Conservation (phyloP, 805 yeast genomes). For the Candida xiaguanensis region DNA sequence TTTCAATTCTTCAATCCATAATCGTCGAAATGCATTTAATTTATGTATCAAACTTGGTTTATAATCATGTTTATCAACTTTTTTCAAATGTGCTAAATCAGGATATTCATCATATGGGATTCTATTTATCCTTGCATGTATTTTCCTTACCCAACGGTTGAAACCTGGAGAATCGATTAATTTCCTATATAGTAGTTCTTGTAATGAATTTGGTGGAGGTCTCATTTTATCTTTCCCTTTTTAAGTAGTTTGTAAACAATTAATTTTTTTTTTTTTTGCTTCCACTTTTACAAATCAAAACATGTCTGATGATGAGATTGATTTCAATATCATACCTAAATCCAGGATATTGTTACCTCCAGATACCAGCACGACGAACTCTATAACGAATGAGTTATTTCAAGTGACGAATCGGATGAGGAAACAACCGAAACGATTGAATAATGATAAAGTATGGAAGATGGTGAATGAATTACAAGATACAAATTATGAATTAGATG, state of each 20-base stretch:
- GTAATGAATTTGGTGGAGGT: slow-evolving; percentile 30
- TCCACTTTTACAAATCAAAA: not conserved
- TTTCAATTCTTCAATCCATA: slow-evolving; percentile 62
- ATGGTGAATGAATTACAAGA: slow-evolving; percentile 25
- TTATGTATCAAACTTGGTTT: slow-evolving; percentile 54
- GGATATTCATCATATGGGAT: slow-evolving; percentile 42
- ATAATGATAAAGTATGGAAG: slow-evolving; percentile 35
- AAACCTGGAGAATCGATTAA: slow-evolving; percentile 58
- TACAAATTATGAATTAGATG: slow-evolving; percentile 29
- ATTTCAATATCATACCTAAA: slow-evolving; percentile 4
- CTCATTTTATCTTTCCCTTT: slow-evolving; percentile 8
- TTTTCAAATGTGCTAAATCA: slow-evolving; percentile 13
- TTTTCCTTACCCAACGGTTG: slow-evolving; percentile 56
- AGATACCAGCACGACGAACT: slow-evolving; percentile 9
- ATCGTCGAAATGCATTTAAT: slow-evolving; percentile 53
- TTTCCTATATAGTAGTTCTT: slow-evolving; percentile 42
- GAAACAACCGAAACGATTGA: slow-evolving; percentile 16
- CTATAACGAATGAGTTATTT: slow-evolving; percentile 28
- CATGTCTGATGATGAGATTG: slow-evolving; percentile 6
- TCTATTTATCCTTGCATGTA: slow-evolving; percentile 64
- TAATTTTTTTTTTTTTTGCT: not conserved
- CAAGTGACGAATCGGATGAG: slow-evolving; percentile 20
- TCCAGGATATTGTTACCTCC: slow-evolving; percentile 10
- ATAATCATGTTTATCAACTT: slow-evolving; percentile 24
- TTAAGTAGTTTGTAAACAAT: slow-evolving; percentile 4